A percentile compares a stretch with the other conserved stretches of the same genome.
These are phyloP conservation scores for Suhomyces bokatorum DNA, from an alignment of 1,139 yeast genomes.

Conservation along the genomic window DNA sequence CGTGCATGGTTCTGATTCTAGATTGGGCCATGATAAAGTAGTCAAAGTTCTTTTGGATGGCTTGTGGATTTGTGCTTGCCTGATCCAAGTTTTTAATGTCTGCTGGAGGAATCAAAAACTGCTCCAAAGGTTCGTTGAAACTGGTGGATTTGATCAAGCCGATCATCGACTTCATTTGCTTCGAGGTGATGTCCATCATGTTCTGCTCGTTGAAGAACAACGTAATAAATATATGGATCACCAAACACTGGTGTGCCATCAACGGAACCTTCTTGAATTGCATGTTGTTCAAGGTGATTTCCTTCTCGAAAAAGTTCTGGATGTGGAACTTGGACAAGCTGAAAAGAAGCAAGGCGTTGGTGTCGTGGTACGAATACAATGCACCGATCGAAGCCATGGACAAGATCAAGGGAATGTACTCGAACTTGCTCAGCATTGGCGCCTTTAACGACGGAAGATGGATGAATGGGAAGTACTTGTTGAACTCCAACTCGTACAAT, in stretches of 20 bases:
- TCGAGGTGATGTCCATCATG: constrained; percentile 70
- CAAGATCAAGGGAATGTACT: constrained; percentile 73
- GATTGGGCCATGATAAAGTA: constrained; percentile 82
- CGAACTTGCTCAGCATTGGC: constrained; percentile 52
- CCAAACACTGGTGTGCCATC: constrained; percentile 86
- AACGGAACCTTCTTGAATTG: constrained; percentile 70
- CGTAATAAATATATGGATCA: constrained; percentile 78
- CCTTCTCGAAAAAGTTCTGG: constrained; percentile 70
- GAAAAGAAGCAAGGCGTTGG: constrained; percentile 73
- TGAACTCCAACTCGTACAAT: constrained; percentile 71
- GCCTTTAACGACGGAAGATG: constrained; percentile 70
- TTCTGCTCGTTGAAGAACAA: constrained; percentile 76
- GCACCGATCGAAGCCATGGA: constrained; percentile 92
- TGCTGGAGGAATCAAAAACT: constrained; percentile 60
- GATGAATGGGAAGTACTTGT: constrained; percentile 79
- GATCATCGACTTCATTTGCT: constrained; percentile 76
- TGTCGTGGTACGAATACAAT: constrained; percentile 75
- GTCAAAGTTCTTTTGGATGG: constrained; percentile 57
- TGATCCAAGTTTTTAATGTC: constrained; percentile 3
- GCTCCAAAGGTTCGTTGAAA: constrained; percentile 69
- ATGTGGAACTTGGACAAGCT: constrained; percentile 78
- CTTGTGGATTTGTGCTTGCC: constrained; percentile 11
- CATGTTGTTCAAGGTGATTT: constrained; percentile 44
- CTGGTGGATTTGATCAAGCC: constrained; percentile 77
- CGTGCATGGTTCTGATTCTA: constrained; percentile 82